phyloP scores from a whole-genome alignment of 1,139 yeast species.

The Hemisphaericaspora lyxosophila region DNA sequence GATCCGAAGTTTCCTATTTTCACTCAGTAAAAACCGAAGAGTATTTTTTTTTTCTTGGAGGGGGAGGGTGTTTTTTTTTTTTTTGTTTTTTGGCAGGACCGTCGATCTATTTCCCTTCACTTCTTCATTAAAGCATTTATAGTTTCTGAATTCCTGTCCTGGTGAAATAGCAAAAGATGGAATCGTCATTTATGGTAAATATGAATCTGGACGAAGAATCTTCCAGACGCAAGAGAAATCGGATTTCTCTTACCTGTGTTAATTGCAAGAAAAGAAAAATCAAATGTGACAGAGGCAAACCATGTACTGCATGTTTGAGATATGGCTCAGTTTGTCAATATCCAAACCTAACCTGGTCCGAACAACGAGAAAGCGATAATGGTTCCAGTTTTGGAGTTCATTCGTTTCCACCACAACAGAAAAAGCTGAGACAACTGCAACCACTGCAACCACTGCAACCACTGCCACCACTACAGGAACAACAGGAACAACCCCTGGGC shows the following conservation, averaged over 20 bases:
- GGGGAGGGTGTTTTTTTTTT: too few species aligned
- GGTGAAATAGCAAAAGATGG: background rate
- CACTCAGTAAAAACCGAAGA: background rate
- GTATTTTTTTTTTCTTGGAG: too few species aligned
- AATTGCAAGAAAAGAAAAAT: conserved; percentile 43
- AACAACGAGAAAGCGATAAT: background rate
- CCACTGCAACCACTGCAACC: conserved; percentile 3
- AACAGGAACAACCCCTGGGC: background rate
- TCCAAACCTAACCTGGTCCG: conserved; percentile 21
- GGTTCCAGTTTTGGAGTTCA: background rate
- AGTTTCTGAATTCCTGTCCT: background rate
- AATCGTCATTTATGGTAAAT: background rate
- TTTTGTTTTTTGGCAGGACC: too few species aligned
- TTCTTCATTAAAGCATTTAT: background rate
- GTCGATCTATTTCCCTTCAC: too few species aligned
- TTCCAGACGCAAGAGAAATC: conserved; percentile 21
- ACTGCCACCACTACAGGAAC: conserved; percentile 2
- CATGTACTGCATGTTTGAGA: conserved; percentile 33
- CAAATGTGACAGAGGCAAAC: conserved; percentile 32
- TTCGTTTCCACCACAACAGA: background rate
- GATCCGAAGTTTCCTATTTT: background rate
- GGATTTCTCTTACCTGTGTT: conserved; percentile 35
- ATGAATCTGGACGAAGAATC: background rate
- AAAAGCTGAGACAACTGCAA: too few species aligned
- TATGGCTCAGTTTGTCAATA: conserved; percentile 32